These are phyloP conservation scores for Avena eriantha DNA, from an alignment of 176 grass and related monocot genomes.

Conservation along the genomic window DNA sequence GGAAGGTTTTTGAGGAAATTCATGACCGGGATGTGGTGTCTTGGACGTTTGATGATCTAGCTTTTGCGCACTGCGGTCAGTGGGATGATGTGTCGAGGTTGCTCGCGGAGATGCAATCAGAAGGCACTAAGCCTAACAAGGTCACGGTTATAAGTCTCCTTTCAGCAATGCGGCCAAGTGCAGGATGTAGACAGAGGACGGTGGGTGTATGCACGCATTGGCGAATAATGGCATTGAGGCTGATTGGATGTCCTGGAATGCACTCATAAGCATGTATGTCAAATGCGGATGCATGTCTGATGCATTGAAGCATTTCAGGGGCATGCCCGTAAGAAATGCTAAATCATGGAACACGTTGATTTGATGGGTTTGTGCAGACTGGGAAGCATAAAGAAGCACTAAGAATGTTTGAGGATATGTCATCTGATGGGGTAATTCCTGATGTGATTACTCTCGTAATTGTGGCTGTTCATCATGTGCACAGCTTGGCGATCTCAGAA, in stretches of 20 bases:
- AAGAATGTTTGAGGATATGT: slow-evolving; percentile 60
- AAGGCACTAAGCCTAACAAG: slow-evolving; percentile 66
- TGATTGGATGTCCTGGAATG: slow-evolving; percentile 65
- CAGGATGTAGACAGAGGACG: slow-evolving; percentile 48
- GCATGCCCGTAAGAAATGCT: slow-evolving; percentile 58
- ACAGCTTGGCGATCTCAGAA: slow-evolving; percentile 66
- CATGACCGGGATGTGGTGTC: slow-evolving; percentile 71
- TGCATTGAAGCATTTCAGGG: slow-evolving; percentile 57
- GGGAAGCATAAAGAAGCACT: slow-evolving; percentile 53
- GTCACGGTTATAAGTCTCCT: slow-evolving; percentile 67
- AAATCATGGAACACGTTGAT: slow-evolving; percentile 79
- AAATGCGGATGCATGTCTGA: slow-evolving; percentile 57
- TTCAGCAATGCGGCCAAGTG: slow-evolving; percentile 56
- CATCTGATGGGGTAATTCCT: slow-evolving; percentile 30
- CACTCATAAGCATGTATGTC: slow-evolving; percentile 64
- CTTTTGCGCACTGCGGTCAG: slow-evolving; percentile 48
- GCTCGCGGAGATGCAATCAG: slow-evolving; percentile 64
- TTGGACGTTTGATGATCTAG: slow-evolving; percentile 85
- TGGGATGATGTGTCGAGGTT: slow-evolving; percentile 56
- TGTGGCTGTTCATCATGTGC: slow-evolving; percentile 70
- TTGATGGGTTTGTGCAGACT: slow-evolving; percentile 65
- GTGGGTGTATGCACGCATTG: slow-evolving; percentile 63
- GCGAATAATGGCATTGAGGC: slow-evolving; percentile 53
- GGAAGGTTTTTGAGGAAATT: slow-evolving; percentile 75
- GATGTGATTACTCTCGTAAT: slow-evolving; percentile 61